Evolutionary conservation across 352 stramenopile genomes (phyloP).

Genomic region (Phytophthora citrophthora): DNA sequence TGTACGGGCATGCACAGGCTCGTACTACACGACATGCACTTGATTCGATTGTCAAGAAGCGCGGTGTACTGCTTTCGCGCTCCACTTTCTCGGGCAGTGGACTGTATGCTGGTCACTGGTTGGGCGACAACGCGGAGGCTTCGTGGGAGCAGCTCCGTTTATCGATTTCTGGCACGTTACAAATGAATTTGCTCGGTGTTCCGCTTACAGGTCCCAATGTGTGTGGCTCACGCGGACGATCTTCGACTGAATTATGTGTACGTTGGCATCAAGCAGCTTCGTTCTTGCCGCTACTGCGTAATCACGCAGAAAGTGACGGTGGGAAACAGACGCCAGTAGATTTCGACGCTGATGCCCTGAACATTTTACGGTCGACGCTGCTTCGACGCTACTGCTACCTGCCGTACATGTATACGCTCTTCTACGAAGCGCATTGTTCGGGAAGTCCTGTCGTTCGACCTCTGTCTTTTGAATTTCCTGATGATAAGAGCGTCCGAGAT

Average conservation of each 20-base stretch:
- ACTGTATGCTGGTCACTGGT: conserved; percentile 65
- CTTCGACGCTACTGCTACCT: conserved; percentile 72
- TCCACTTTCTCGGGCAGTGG: conserved; percentile 79
- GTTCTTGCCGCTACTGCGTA: conserved; percentile 82
- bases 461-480: conserved; percentile 73
- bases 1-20: conserved; percentile 79
- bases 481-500: conserved; percentile 39
- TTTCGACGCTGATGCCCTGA: conserved; percentile 68
- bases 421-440: conserved; percentile 58
- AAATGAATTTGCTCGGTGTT: conserved; percentile 84
- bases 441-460: conserved; percentile 59
- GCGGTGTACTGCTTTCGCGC: conserved; percentile 71
- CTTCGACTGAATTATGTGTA: conserved; percentile 75
- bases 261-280: conserved; percentile 85
- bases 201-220: conserved; percentile 74
- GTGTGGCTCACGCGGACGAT: conserved; percentile 54
- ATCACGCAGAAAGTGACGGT: conserved; percentile 56
- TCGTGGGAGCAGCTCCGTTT: conserved; percentile 85
- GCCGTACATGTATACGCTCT: conserved; percentile 89
- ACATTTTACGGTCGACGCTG: conserved; percentile 69
- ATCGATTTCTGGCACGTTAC: conserved; percentile 71
- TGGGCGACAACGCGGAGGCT: conserved; percentile 48
- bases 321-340: conserved; percentile 64
- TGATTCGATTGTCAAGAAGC: conserved; percentile 54
- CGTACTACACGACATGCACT: conserved; percentile 58